Evolutionary conservation across 192 early-diverging fungal species (phyloP), one percentile per base, ranked within the genome.

Genomic region (Mortierella hygrophila): DNA sequence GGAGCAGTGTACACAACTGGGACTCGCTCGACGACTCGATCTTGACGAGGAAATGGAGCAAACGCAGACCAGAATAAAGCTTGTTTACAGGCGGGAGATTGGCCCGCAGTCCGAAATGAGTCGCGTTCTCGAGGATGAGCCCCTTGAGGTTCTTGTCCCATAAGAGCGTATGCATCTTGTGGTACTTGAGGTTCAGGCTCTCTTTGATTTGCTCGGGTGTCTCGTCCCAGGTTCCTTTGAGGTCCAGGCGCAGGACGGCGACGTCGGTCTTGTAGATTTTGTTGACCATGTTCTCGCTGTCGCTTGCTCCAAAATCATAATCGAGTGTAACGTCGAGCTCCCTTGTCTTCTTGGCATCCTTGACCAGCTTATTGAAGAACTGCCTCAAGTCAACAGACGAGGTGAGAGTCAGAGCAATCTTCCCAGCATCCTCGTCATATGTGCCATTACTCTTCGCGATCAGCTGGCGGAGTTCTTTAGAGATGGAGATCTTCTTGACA

Each of bases 131-230:
- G 60, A 65, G 26, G 26, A 65, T 29, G 8, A 65, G n/a, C 0
- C 60, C 60, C 60, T 65, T 65, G 60, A 65, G 60, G 29, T 9
- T 65, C 60, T 65, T 65, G 60, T 65, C 32, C 60, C 60, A 65
- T 7, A 65, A 13, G 29, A 65, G 13, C 11, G 60, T 65, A 32
- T 65, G 60, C 13, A 65, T 8, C 26, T 65, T 29, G n/a, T 29
- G 8, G 13, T 65, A 65, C 60, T 65, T 65, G 0, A 15, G 11
- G 2, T 65, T 65, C 3, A 4, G 11, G 11, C 26, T 29, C 29
- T 65, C 32, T 23, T 4, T 65, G 9, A 23, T 10, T 2, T 29
- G n/a, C 1, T 26, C 7, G 60, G 49, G 49, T 52, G 18, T 16
- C 49, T 65, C 60, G 0, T 65, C 60, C 60, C 60, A 65, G 60